Evolutionary conservation across 169 alveolate species (phyloP).

Genomic region (Theileria equi): DNA sequence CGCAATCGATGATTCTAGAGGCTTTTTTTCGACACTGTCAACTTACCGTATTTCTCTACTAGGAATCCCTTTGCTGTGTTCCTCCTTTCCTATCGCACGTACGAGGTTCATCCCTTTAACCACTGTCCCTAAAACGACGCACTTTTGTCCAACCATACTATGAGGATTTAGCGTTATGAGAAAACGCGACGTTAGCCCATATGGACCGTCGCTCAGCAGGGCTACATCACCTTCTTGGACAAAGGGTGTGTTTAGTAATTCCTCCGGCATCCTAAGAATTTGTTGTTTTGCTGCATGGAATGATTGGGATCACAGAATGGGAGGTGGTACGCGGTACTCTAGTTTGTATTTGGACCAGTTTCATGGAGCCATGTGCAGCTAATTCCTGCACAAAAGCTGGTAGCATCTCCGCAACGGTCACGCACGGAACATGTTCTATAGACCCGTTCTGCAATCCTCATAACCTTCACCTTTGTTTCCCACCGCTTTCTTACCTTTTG

Average conservation of each 20-base stretch:
- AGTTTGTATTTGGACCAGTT: too few relatives aligned
- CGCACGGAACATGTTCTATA: too few relatives aligned
- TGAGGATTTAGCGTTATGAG: conserved; percentile 67
- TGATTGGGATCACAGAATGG: not conserved
- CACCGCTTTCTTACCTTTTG: conserved; percentile 18
- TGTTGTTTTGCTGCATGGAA: not conserved
- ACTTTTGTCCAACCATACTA: conserved; percentile 60
- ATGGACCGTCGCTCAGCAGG: conserved; percentile 56
- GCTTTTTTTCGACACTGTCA: too few relatives aligned
- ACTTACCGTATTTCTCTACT: conserved; percentile 18
- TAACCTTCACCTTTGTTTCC: too few relatives aligned
- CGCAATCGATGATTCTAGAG: conserved; percentile 44
- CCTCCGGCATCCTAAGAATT: conserved; percentile 66
- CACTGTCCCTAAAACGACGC: conserved; percentile 75
- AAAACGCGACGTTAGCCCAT: conserved; percentile 66
- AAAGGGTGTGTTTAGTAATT: conserved; percentile 63
- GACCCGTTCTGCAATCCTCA: too few relatives aligned
- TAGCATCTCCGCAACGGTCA: too few relatives aligned
- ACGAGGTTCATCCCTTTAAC: conserved; percentile 75
- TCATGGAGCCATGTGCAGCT: too few relatives aligned
- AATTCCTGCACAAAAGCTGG: too few relatives aligned
- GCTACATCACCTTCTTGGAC: conserved; percentile 78
- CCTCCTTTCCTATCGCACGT: conserved; percentile 28
- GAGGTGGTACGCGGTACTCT: too few relatives aligned
- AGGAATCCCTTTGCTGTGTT: conserved; percentile 9